Evolutionary conservation across 805 yeast species (phyloP), one percentile per base, ranked within the genome.

Genomic region (Saccharomycopsis fodiens): DNA sequence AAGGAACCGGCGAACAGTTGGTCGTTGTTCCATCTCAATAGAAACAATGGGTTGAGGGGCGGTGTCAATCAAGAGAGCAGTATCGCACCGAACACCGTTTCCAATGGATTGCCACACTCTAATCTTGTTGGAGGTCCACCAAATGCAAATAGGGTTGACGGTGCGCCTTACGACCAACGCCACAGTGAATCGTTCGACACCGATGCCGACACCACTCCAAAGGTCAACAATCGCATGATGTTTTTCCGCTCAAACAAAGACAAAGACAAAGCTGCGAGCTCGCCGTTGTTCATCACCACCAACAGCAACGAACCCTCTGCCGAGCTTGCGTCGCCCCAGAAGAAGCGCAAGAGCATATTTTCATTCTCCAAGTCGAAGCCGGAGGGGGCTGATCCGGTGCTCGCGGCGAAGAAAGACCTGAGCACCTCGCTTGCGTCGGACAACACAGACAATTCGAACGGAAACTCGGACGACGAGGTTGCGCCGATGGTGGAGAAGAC

Each of bases 301-400:
- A 17, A 32, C 29, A 15, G 22, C 10, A 8, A 3, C 38, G 13
- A 22, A 19, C 4, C 22, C 10, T 6, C 15, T 5, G 34, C 42
- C 3, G 15, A 15, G 4, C 22, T 45, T 4, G 19, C 37, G 3
- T 23, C 39, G 4, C 47, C 51, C 7, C 15, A 42, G 34, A 42
- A 31, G 41, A 48, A 48, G 38, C 41, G 52, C n/a, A 48, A 41
- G 23, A 45, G 49, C 16, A 44, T 48, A 2, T 48, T 48, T 22
- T 35, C 40, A 4, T 46, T 46, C 22, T 21, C 46, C 16, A 46
- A 42, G 23, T 20, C 39, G 12, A 39, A 39, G 3, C 39, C 32
- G 8, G 35, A 16, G 15, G 36, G 20, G 15, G 15, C 12, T 32
- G 36, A 17, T 32, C 15, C 7, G 20, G 8, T 32, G 19, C 8